phyloP scores from a whole-genome alignment of 1,139 yeast genomes.

The Sugiyamaella novakii region DNA sequence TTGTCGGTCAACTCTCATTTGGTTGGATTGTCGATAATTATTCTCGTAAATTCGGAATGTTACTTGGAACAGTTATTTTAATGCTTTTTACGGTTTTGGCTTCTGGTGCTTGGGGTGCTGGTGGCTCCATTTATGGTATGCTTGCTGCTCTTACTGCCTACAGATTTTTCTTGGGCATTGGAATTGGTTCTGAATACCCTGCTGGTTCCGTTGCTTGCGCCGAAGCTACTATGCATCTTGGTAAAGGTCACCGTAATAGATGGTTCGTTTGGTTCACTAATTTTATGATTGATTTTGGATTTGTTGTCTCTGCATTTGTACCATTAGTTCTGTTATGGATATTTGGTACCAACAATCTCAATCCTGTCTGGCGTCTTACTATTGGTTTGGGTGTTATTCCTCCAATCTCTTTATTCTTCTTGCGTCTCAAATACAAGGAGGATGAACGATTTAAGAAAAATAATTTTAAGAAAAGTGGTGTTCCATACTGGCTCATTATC shows the following conservation, averaged over 20 bases:
- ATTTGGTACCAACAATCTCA: conserved; percentile 66
- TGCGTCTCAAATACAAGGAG: conserved; percentile 76
- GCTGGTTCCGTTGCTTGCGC: conserved; percentile 93
- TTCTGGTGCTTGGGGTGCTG: conserved; percentile 85
- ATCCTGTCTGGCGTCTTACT: conserved; percentile 90
- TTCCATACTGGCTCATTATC: conserved; percentile 69
- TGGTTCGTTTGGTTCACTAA: conserved; percentile 90
- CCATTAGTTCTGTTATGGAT: conserved; percentile 88
- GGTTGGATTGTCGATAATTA: conserved; percentile 79
- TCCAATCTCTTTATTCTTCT: conserved; percentile 72
- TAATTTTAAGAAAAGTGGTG: conserved; percentile 62
- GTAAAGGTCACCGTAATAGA: conserved; percentile 82
- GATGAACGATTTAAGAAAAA: conserved; percentile 69
- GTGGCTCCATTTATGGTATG: conserved; percentile 61
- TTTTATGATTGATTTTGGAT: conserved; percentile 84
- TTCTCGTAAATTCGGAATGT: conserved; percentile 80
- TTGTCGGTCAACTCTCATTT: conserved; percentile 78
- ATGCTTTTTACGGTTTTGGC: conserved; percentile 75
- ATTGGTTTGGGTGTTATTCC: conserved; percentile 92
- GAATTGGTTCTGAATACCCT: conserved; percentile 82
- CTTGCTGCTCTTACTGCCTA: conserved; percentile 81
- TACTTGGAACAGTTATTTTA: conserved; percentile 69
- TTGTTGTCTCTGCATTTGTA: conserved; percentile 79
- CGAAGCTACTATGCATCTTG: conserved; percentile 79
- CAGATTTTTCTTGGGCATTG: conserved; percentile 84